Evolutionary conservation across 2,329 filamentous ascomycete species (phyloP), one percentile per base, ranked within the genome.

Genomic region (Fusarium sp.): DNA sequence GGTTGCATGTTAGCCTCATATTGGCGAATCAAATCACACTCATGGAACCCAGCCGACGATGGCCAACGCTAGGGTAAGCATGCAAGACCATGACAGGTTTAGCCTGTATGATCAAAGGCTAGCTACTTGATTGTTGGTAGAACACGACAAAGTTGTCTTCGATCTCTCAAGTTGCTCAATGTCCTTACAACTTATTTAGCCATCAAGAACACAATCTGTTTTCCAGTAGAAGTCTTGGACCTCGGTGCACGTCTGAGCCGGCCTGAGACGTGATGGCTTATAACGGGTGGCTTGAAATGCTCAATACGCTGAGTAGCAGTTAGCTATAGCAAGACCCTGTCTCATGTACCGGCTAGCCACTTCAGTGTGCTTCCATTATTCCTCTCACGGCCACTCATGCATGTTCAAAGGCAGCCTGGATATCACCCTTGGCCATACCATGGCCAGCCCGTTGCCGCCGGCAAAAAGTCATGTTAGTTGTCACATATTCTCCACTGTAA

Each of bases 41-140:
- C 37, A 46, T 63, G 38, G 58, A 48, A 57, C 42, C 60, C 51
- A 39, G 58, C 45, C 66, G 49, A 73, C 37, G 38, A 56, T 57
- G 54, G 54, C 61, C 54, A 66, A 57, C 70, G 70, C 63, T 75
- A 76, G 52, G 62, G 54, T 60, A 77, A 68, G 69, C 66, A 73
- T 66, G 64, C 48, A 58, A 61, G 60, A 35, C 70, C 73, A 49
- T 51, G 64, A 64, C 42, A 56, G 69, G 73, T 37, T 65, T 77
- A 76, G 70, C 63, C 62, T 52, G 31, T 42, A 38, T 38, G 19
- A 27, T 66, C 56, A 62, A 42, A 46, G 57, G 54, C 54, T 52
- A 41, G 65, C 46, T 65, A 41, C 63, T 58, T 56, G 66, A 25
- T 52, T 41, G 51, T 63, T 69, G 59, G 35, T 42, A 42, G 39